Conservation (phyloP, 192 early-diverging fungal species). For the Entophlyctis helioformis region DNA sequence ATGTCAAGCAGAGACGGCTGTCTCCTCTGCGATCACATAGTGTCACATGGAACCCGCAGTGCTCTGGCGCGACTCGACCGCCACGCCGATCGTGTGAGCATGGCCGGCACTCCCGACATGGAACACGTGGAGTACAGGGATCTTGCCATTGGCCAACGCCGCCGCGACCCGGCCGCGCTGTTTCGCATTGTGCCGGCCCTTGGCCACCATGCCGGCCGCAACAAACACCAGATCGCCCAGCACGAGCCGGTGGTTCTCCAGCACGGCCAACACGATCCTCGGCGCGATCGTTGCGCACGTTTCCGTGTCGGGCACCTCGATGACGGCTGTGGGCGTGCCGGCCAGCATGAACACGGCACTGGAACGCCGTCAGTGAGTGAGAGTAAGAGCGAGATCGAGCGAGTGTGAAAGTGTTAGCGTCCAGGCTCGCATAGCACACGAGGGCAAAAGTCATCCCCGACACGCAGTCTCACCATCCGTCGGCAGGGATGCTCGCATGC, state of each 20-base stretch:
- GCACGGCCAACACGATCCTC: constrained; percentile 46
- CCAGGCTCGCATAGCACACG: constrained; percentile 8
- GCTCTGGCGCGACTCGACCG: too few species aligned
- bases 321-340: too few species aligned
- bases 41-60: too few species aligned
- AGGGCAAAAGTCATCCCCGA: constrained; percentile 23
- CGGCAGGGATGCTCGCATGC: constrained; percentile 30
- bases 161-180: constrained; percentile 18
- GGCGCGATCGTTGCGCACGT: constrained; percentile 40
- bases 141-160: not conserved
- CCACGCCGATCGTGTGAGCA: too few species aligned
- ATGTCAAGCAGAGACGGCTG: too few species aligned
- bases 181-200: constrained; percentile 56
- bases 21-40: too few species aligned
- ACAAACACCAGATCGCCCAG: constrained; percentile 60
- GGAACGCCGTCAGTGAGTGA: not conserved
- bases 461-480: constrained; percentile 8
- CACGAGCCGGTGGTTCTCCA: constrained; percentile 61
- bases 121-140: too few species aligned
- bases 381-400: not conserved
- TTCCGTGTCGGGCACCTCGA: constrained; percentile 1
- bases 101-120: too few species aligned
- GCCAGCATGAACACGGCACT: too few species aligned
- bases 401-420: not conserved
- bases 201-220: constrained; percentile 37